These are phyloP conservation scores for Trichodelitschia bisporula DNA, from an alignment of 495 filamentous ascomycete species.

Conservation along the genomic window DNA sequence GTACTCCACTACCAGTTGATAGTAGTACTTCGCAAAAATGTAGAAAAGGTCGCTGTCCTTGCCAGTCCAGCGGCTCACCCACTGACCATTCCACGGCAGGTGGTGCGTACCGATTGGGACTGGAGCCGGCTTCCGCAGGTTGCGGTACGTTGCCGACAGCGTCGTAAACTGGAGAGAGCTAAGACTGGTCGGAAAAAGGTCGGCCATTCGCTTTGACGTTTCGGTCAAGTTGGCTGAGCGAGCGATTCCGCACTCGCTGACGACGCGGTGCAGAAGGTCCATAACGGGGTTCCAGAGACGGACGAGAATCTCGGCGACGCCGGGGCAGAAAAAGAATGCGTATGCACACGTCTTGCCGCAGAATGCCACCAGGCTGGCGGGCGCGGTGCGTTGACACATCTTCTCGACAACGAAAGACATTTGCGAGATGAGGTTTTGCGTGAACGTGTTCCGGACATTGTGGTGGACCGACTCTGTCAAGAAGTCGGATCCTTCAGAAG, in stretches of 20 bases:
- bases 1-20: slow-evolving; percentile 61
- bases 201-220: slow-evolving; percentile 29
- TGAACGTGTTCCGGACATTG: slow-evolving; percentile 80
- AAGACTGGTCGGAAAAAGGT: slow-evolving; percentile 47
- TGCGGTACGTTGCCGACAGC: slow-evolving; percentile 30
- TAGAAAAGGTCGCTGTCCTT: slow-evolving; percentile 83
- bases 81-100: slow-evolving; percentile 68
- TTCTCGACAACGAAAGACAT: slow-evolving; percentile 79
- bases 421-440: slow-evolving; percentile 64
- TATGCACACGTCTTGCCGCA: slow-evolving; percentile 87
- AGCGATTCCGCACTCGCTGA: slow-evolving; percentile 34
- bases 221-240: slow-evolving; percentile 16
- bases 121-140: slow-evolving; percentile 41
- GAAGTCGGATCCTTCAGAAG: slow-evolving; percentile 47
- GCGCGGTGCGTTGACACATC: slow-evolving; percentile 71
- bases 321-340: slow-evolving; percentile 88
- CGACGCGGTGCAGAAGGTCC: slow-evolving; percentile 40
- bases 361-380: slow-evolving; percentile 77
- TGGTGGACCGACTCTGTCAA: slow-evolving; percentile 76
- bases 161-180: slow-evolving; percentile 50
- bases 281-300: slow-evolving; percentile 54
- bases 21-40: slow-evolving; percentile 80
- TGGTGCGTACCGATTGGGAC: slow-evolving; percentile 42
- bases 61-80: slow-evolving; percentile 70
- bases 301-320: slow-evolving; percentile 66